These are phyloP conservation scores for Salix exigua DNA, from an alignment of 345 rosid genomes.

Conservation along the genomic window DNA sequence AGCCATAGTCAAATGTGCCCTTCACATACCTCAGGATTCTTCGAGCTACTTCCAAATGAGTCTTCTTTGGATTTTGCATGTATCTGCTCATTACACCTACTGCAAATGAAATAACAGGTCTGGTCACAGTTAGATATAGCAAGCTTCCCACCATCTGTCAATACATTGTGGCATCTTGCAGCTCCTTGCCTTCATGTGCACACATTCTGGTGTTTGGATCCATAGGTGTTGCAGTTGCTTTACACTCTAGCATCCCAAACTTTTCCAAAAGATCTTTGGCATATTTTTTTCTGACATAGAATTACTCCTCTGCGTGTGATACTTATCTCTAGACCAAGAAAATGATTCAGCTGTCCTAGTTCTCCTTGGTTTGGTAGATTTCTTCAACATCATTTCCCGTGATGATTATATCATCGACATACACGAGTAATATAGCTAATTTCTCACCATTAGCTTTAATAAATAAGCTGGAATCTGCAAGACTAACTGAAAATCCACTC, in stretches of 20 bases:
- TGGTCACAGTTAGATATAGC: not conserved
- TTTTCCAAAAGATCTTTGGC: not conserved
- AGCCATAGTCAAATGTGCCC: not conserved
- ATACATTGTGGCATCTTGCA: not conserved
- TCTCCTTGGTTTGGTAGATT: no score
- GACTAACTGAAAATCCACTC: no score
- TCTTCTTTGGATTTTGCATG: conserved; percentile 8
- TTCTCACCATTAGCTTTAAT: no score
- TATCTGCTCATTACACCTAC: not conserved
- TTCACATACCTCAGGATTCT: not conserved
- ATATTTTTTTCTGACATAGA: not conserved
- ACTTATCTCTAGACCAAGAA: no score
- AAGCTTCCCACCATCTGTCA: not conserved
- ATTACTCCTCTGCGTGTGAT: not conserved
- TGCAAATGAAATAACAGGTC: not conserved
- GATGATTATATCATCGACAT: no score
- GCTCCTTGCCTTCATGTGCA: not conserved
- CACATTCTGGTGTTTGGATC: not conserved
- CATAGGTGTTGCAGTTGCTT: not conserved
- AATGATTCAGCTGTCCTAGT: no score
- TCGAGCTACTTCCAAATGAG: not conserved
- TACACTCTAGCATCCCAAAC: not conserved
- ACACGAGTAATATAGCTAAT: no score
- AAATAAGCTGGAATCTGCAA: no score
- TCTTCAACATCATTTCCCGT: no score